Conservation (phyloP, 805 yeast genomes). For the Kuraishia floccosa region DNA sequence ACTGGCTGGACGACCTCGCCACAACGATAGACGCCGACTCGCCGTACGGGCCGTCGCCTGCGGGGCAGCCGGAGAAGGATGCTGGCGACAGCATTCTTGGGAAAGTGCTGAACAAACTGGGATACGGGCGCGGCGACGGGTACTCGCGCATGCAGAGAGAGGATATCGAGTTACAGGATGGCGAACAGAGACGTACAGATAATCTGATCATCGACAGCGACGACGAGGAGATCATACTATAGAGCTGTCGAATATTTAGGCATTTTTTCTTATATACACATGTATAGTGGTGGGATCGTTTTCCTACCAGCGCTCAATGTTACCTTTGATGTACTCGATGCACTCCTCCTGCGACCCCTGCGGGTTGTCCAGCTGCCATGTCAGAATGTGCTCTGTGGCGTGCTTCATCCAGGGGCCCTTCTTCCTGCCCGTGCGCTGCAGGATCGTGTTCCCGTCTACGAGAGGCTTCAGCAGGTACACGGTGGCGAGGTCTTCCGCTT, state of each 20-base stretch:
- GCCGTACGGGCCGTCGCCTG: background rate
- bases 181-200: conserved; percentile 14
- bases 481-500: conserved; percentile 21
- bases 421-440: conserved; percentile 36
- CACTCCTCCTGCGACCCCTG: conserved; percentile 7
- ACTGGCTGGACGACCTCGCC: conserved; percentile 16
- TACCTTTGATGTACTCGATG: no score
- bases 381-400: conserved; percentile 40
- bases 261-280: background rate
- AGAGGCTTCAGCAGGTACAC: conserved; percentile 48
- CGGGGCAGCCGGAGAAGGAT: background rate
- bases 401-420: conserved; percentile 84
- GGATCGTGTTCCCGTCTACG: conserved; percentile 66
- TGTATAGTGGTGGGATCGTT: no score
- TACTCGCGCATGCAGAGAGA: background rate
- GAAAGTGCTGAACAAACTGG: conserved; percentile 16
- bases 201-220: conserved; percentile 39
- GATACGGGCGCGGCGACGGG: conserved; percentile 23
- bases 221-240: conserved; percentile 15
- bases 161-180: conserved; percentile 32
- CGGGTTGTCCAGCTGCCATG: conserved; percentile 78
- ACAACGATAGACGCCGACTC: conserved; percentile 2
- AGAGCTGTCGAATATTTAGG: background rate
- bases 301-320: no score
- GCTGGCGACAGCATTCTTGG: conserved; percentile 6